These are phyloP conservation scores for Roridomyces roridus DNA, from an alignment of 768 basidiomycete genomes.

Conservation along the genomic window DNA sequence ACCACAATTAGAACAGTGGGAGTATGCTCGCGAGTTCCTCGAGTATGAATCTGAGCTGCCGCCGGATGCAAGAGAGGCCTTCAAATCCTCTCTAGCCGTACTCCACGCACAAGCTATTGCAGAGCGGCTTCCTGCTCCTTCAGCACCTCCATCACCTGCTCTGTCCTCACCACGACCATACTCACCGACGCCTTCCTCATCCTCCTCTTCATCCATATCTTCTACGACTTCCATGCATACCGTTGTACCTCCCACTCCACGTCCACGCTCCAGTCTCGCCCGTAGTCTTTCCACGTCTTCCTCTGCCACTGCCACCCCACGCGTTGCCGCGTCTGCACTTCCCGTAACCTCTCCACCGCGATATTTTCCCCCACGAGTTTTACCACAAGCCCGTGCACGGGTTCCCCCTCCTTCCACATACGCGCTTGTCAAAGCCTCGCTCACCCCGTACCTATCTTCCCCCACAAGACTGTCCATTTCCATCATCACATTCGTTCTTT, in stretches of 20 bases:
- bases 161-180: conserved; percentile 37
- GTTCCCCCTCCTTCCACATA: conserved; percentile 35
- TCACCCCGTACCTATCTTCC: conserved; percentile 54
- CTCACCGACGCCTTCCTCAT: conserved; percentile 61
- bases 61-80: conserved; percentile 56
- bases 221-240: conserved; percentile 80
- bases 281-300: conserved; percentile 35
- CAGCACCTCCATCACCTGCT: conserved; percentile 35
- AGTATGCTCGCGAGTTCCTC: conserved; percentile 78
- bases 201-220: conserved; percentile 71
- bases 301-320: conserved; percentile 44
- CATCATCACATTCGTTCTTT: conserved; percentile 51
- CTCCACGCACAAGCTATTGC: conserved; percentile 46
- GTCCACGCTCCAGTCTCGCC: conserved; percentile 33
- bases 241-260: conserved; percentile 59
- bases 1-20: conserved; percentile 79
- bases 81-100: conserved; percentile 47
- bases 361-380: conserved; percentile 19
- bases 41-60: conserved; percentile 73
- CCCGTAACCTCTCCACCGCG: conserved; percentile 31
- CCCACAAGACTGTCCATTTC: conserved; percentile 44
- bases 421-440: conserved; percentile 52
- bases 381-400: conserved; percentile 27
- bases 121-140: conserved; percentile 34
- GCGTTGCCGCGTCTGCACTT: conserved; percentile 42